Evolutionary conservation across 768 basidiomycete species (phyloP).

Genomic region (Tricholomella constricta): DNA sequence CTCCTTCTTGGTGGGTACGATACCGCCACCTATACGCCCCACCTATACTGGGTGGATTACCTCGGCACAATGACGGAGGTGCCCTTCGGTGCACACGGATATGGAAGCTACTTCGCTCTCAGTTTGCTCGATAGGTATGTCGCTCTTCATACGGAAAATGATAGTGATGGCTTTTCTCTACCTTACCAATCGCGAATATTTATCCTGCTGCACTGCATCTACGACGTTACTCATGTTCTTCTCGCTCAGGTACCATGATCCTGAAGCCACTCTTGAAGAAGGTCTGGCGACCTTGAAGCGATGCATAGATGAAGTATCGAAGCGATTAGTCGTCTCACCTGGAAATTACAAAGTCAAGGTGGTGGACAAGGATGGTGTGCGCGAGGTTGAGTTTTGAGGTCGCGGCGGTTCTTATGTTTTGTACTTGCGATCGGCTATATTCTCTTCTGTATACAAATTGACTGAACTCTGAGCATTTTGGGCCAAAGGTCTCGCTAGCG

Average conservation of each 20-base stretch:
- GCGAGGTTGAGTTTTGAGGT: constrained; percentile 70
- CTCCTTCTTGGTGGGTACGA: constrained; percentile 94
- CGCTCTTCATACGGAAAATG: not conserved
- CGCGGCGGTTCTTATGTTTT: constrained; percentile 3
- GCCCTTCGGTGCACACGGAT: constrained; percentile 94
- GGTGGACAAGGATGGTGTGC: constrained; percentile 88
- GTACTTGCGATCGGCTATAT: constrained; percentile 9
- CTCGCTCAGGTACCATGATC: constrained; percentile 79
- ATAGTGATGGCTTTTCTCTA: too few relatives aligned
- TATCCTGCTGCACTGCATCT: not conserved
- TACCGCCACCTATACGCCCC: constrained; percentile 66
- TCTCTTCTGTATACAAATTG: constrained; percentile 9
- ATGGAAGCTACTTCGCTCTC: constrained; percentile 90
- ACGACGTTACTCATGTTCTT: not conserved
- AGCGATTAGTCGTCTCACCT: constrained; percentile 78
- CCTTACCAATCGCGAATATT: not conserved
- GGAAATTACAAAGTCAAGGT: constrained; percentile 87
- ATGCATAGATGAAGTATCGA: constrained; percentile 87
- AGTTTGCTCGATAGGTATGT: constrained; percentile 87
- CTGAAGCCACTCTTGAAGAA: constrained; percentile 81
- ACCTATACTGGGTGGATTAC: constrained; percentile 96
- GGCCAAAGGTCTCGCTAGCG: not conserved
- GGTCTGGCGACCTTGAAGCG: constrained; percentile 82
- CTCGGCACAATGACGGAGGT: constrained; percentile 87
- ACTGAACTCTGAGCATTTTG: not conserved